Base-by-base conservation (phyloP, 2,329 filamentous ascomycete species). In the Aspergillus ochraceus region DNA sequence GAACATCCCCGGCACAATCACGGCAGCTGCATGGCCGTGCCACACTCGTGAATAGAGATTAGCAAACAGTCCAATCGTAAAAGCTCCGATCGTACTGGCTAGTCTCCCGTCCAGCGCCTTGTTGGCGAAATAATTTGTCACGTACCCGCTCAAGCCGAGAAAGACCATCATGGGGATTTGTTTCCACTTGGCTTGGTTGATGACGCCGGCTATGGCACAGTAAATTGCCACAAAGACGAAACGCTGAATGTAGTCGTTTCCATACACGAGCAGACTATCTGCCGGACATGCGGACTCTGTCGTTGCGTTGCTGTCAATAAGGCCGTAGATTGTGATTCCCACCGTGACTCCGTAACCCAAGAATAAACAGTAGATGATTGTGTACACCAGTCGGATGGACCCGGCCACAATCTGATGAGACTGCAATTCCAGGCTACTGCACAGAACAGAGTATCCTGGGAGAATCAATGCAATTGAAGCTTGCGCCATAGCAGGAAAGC, bases 1-100 rank as follows among this genome's bases (percentile, higher is more conserved):
- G 64, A 95, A 96, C 64, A 97, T 95, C 17, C 90, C 92, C 0
- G 92, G 92, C 11, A 96, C 80, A 81, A 96, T 90, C 6, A 90
- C 89, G 0, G 91, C 90, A 0, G 91, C 91, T 0, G 92, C 92
- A 8, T 96, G 84, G 2, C 89, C 90, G 71, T 92, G 91, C 22
- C 89, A 74, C 36, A 81, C 65, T 2, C 90, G 84, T 14, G 88
- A 88, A 76, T 94, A 93, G 4, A 92, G 69, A 67, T 95, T 95
- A 17, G 90, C 90, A 49, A 92, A 77, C 29, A 92, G 83, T 10
- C 91, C 91, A 17, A 95, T 87, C 0, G 85, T 85, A 52, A 95
- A 82, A 0, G 91, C 90, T 36, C 90, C 90, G 2, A 94, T 81
- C 30, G 90, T 90, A 73, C 89, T 92, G 60, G 88, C 87, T 49